Evolutionary conservation across 2,329 filamentous ascomycete species (phyloP).

Genomic region (Periglandula ipomoeae): DNA sequence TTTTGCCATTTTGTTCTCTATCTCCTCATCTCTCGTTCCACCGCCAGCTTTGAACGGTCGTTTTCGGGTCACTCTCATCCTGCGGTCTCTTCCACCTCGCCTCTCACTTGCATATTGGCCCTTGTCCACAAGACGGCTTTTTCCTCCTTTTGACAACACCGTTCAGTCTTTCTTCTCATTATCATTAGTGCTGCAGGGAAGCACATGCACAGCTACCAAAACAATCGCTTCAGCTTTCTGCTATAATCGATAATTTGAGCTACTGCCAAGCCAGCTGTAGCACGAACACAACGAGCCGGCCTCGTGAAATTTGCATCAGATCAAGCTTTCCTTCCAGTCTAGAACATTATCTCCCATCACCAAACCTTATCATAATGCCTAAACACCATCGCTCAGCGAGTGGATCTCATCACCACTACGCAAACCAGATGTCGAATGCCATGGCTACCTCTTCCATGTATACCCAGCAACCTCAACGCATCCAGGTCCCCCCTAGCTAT

Average conservation of each 20-base stretch:
- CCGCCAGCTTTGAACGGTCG: neutral
- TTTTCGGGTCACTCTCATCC: neutral
- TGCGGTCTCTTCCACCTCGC: neutral
- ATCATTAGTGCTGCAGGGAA: constrained; percentile 1
- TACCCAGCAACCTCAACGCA: constrained; percentile 30
- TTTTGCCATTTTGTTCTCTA: neutral
- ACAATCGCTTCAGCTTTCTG: constrained; percentile 18
- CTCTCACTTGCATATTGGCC: neutral
- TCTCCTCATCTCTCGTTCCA: neutral
- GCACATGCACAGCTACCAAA: neutral
- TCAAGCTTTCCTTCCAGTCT: constrained; percentile 7
- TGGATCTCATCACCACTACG: constrained; percentile 20
- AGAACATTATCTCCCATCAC: constrained; percentile 6
- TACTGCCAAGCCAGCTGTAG: constrained; percentile 6
- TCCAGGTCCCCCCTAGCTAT: constrained; percentile 30
- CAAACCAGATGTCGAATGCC: constrained; percentile 28
- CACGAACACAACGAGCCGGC: constrained; percentile 5
- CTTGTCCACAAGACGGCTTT: constrained; percentile 11
- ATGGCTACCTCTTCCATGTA: constrained; percentile 34
- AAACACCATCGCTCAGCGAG: constrained; percentile 34
- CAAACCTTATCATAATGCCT: constrained; percentile 31
- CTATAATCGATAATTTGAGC: constrained; percentile 12
- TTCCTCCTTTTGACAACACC: constrained; percentile 11
- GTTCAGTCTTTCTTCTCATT: constrained; percentile 13
- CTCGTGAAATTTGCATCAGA: constrained; percentile 7